These are phyloP conservation scores for Rhodotorula sp. DNA, from an alignment of 1,284 basidiomycete genomes.

Conservation along the genomic window DNA sequence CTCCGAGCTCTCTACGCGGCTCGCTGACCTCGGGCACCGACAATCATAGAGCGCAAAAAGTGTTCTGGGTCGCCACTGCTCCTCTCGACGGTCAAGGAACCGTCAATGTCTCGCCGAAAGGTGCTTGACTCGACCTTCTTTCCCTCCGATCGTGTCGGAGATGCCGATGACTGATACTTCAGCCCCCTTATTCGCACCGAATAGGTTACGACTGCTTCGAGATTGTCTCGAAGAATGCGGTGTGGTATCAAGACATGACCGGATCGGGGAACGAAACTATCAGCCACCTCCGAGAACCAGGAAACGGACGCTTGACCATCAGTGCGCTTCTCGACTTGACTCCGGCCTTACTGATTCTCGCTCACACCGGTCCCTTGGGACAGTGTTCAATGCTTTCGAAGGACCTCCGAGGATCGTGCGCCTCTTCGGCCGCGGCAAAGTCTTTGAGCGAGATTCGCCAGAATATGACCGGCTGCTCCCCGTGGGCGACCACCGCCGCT, in stretches of 20 bases:
- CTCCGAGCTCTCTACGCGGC: no score
- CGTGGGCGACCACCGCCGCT: conserved; percentile 7
- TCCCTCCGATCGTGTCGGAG: neutral
- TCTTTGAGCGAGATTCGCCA: conserved; percentile 33
- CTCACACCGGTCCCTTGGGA: neutral
- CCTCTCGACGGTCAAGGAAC: neutral
- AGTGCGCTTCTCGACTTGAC: neutral
- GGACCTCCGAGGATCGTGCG: conserved; percentile 40
- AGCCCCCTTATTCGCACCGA: no score
- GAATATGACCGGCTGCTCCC: conserved; percentile 26
- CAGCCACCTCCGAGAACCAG: neutral
- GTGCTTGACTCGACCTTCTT: neutral
- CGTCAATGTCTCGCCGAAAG: conserved; percentile 12
- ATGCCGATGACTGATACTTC: neutral
- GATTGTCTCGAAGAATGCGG: neutral
- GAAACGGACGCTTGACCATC: neutral
- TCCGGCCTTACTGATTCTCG: neutral
- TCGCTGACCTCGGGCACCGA: neutral
- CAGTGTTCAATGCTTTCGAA: conserved; percentile 36
- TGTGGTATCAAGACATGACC: conserved; percentile 4
- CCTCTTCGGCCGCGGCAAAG: conserved; percentile 37
- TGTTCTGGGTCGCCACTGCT: conserved; percentile 8
- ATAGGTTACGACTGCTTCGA: conserved; percentile 8
- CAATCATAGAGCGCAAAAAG: neutral
- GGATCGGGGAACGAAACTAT: conserved; percentile 2